Conservation (phyloP, 257 asterid species). For the Solanum bulbocastanum region DNA sequence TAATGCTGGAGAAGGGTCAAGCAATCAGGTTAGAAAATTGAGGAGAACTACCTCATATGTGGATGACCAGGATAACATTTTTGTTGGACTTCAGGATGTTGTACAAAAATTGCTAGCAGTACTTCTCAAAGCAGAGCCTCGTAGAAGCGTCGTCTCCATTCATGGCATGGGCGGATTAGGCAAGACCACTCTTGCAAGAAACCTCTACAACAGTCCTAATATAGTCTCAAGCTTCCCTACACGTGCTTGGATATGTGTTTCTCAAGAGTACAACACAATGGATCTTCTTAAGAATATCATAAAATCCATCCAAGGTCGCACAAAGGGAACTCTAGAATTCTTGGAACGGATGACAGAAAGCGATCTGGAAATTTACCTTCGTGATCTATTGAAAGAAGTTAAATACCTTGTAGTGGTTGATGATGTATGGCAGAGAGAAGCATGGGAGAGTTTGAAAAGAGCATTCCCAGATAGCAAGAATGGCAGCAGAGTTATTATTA, state of each 20-base stretch:
- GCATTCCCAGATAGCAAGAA: conserved; percentile 3
- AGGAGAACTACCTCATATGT: conserved; percentile 1
- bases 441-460: not conserved
- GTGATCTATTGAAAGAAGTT: not conserved
- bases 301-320: not conserved
- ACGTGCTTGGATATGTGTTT: not conserved
- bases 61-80: not conserved
- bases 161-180: conserved; percentile 8
- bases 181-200: not conserved
- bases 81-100: conserved; percentile 2
- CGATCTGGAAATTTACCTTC: not conserved
- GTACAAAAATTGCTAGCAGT: not conserved
- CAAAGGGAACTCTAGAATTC: not conserved
- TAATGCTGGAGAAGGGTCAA: not conserved
- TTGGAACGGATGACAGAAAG: not conserved
- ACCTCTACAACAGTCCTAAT: not conserved
- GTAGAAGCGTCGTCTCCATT: not conserved
- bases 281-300: not conserved
- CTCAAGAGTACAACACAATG: not conserved
- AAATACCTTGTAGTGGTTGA: not conserved
- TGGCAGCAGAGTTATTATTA: not conserved
- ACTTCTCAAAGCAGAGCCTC: not conserved
- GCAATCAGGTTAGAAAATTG: not conserved
- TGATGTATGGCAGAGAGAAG: not conserved
- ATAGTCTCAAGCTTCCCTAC: not conserved